Base-by-base conservation (phyloP, 768 basidiomycete species). In the Pholiota molesta region DNA sequence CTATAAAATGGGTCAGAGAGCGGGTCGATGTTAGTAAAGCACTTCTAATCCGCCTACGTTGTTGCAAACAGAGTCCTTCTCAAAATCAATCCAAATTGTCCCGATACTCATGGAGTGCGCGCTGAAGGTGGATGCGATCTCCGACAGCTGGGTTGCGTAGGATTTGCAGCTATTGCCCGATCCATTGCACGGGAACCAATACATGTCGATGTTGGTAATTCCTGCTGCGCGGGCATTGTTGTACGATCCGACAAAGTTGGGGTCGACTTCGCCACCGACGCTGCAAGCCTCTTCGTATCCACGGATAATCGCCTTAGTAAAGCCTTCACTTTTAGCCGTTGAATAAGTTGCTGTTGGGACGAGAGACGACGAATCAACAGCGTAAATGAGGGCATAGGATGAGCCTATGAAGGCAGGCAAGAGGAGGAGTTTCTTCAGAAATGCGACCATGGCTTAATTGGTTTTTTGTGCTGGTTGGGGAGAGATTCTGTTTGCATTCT, bases 151-250 rank as follows among this genome's bases (percentile, higher is more conserved):
- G 2, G 64, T 65, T 3, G 62, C 62, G 28, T 65, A 68, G 0
- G 62, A 64, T 40, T 68, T 68, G 55, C 67, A 68, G 19, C 56
- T 60, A 40, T 68, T 59, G 5, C 62, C 65, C 5, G 67, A 68
- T 1, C 67, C 67, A 42, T 65, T 68, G 56, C 67, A 68, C 0
- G 64, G 67, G 62, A 64, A 68, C 67, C 64, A 68, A 53, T 68
- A 65, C 58, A 54, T 68, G 59, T 68, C 67, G 39, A 68, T 68
- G 52, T 68, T 44, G 29, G 67, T 65, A 42, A 59, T 59, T 6
- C 67, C 64, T 1, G 67, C 67, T 10, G 67, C 64, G 16, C 64
- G 53, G 0, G 67, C 67, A 39, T 68, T 68, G 40, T 68, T 68
- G 59, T 68, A 68, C 5, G 67, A 64, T 0, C 39, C 37, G 37